A percentile compares a stretch with the other conserved stretches of the same genome.
phyloP scores from a whole-genome alignment of 73 alveolate species.

The Tetrahymena borealis region DNA sequence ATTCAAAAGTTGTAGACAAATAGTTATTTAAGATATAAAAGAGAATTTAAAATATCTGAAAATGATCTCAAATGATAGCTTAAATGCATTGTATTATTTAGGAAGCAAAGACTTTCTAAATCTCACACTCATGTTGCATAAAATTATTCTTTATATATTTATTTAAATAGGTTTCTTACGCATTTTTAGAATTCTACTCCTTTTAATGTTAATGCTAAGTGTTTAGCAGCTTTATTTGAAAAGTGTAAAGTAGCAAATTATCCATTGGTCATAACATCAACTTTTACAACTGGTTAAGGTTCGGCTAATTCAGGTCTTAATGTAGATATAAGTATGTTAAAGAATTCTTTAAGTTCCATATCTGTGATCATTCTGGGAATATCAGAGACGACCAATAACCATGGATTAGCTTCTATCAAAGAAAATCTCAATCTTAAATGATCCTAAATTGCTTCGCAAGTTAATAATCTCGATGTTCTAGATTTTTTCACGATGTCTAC shows the following conservation, averaged over 20 bases:
- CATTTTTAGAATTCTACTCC: not conserved
- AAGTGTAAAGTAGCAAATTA: not conserved
- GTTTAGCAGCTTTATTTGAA: not conserved
- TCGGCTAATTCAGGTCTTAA: not conserved
- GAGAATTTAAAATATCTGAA: no score
- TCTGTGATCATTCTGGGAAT: not conserved
- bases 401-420: not conserved
- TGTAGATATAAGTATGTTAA: not conserved
- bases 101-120: no score
- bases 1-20: no score
- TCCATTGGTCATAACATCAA: not conserved
- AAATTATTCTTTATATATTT: no score
- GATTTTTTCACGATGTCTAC: not conserved
- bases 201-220: not conserved
- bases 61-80: no score
- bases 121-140: no score
- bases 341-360: not conserved
- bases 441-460: not conserved
- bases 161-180: not conserved
- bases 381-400: not conserved
- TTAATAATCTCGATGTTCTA: not conserved
- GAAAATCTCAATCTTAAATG: not conserved
- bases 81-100: no score
- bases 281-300: not conserved
- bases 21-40: no score